A percentile compares a stretch with the other conserved stretches of the same genome.
Evolutionary conservation across 2,329 filamentous ascomycete genomes (phyloP).

Genomic region (Sclerotiophoma versabilis): DNA sequence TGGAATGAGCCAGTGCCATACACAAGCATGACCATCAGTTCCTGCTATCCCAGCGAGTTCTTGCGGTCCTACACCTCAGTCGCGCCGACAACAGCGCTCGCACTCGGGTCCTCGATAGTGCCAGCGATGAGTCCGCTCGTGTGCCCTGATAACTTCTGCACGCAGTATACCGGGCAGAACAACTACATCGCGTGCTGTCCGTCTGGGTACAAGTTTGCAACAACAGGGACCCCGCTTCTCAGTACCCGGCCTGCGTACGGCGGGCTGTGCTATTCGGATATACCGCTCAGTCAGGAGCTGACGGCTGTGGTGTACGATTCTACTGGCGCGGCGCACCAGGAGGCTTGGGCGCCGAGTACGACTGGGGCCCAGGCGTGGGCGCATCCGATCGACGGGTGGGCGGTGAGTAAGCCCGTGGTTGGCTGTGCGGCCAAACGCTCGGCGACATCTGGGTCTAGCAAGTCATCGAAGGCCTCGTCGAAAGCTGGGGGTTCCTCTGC

Average conservation of each 20-base stretch:
- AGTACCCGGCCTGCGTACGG: conserved; percentile 13
- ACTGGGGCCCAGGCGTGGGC: conserved; percentile 14
- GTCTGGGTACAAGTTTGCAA: conserved; percentile 10
- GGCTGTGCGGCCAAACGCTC: conserved; percentile 3
- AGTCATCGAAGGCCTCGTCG: too few species aligned
- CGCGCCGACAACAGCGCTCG: background rate
- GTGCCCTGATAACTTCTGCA: conserved; percentile 33
- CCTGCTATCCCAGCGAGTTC: conserved; percentile 38
- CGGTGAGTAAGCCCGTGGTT: background rate
- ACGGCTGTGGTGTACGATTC: conserved; percentile 13
- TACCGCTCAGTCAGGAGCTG: background rate
- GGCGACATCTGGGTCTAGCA: background rate
- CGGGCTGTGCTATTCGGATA: conserved; percentile 13
- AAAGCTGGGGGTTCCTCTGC: background rate
- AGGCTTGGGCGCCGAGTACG: conserved; percentile 6
- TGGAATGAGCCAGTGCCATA: conserved; percentile 36
- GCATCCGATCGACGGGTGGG: conserved; percentile 19
- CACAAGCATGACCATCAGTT: conserved; percentile 22
- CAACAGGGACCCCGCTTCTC: background rate
- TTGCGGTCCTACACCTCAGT: conserved; percentile 29
- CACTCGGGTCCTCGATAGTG: conserved; percentile 24
- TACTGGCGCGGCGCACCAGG: background rate
- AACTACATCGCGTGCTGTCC: conserved; percentile 41
- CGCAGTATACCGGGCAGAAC: conserved; percentile 22
- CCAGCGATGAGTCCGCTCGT: conserved; percentile 35